A percentile compares a stretch with the other conserved stretches of the same genome.
Evolutionary conservation across 352 stramenopile species (phyloP).

Genomic region (Globisporangium orthogonon): DNA sequence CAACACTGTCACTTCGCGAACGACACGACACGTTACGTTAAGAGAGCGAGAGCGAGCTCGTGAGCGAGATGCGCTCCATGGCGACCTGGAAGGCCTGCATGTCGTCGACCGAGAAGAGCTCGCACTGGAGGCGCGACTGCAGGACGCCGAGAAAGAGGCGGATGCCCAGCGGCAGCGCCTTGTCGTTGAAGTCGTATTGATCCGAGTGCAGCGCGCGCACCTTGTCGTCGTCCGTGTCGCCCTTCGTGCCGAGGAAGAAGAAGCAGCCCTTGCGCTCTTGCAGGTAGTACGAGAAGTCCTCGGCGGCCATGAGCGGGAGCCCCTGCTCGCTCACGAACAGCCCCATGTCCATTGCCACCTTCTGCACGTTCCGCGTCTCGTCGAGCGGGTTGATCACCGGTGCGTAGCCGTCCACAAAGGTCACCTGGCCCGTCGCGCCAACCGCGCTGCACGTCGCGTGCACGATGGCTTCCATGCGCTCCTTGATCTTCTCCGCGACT

Average conservation of each 20-base stretch:
- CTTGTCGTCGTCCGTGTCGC: slow-evolving; percentile 46
- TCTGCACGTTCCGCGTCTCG: slow-evolving; percentile 72
- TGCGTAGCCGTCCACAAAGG: slow-evolving; percentile 66
- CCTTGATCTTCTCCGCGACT: slow-evolving; percentile 75
- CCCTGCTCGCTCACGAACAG: slow-evolving; percentile 75
- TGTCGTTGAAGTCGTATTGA: slow-evolving; percentile 83
- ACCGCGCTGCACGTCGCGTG: slow-evolving; percentile 78
- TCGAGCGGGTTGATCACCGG: slow-evolving; percentile 75
- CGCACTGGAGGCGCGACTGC: slow-evolving; percentile 57
- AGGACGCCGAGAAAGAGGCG: slow-evolving; percentile 70
- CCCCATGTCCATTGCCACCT: slow-evolving; percentile 62
- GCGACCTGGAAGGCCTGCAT: slow-evolving; percentile 71
- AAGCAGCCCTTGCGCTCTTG: slow-evolving; percentile 80
- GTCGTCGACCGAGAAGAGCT: slow-evolving; percentile 61
- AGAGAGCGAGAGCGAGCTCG: slow-evolving; percentile 27
- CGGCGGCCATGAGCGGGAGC: slow-evolving; percentile 89
- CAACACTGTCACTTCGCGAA: too few species aligned
- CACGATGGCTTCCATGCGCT: slow-evolving; percentile 81
- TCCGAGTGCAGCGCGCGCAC: slow-evolving; percentile 69
- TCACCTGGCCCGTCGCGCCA: slow-evolving; percentile 60
- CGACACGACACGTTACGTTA: slow-evolving; percentile 7
- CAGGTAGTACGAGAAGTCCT: slow-evolving; percentile 93
- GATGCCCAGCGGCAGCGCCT: slow-evolving; percentile 76
- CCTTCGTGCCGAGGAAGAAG: slow-evolving; percentile 81
- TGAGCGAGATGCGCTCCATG: slow-evolving; percentile 64